phyloP scores from a whole-genome alignment of 2,329 filamentous ascomycete species.

The Colletotrichum coccodes region DNA sequence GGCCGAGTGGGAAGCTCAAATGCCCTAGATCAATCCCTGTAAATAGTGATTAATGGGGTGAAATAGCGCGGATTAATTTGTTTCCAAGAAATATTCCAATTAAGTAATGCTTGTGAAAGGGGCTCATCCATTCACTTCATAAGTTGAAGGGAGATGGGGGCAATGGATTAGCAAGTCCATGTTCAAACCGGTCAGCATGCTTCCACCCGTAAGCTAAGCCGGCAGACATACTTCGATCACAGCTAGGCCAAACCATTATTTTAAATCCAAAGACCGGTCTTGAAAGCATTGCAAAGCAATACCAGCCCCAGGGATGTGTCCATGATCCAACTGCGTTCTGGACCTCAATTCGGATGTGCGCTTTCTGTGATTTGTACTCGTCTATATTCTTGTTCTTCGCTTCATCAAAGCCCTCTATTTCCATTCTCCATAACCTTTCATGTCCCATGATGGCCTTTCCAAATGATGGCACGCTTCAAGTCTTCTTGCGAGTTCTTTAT shows the following conservation, averaged over 20 bases:
- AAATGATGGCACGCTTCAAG: neutral
- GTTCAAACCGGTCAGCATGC: neutral
- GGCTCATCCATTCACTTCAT: conserved; percentile 4
- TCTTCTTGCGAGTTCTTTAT: neutral
- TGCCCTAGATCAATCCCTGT: conserved; percentile 9
- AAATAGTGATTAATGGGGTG: conserved; percentile 2
- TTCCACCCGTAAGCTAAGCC: too few species aligned
- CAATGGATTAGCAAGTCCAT: neutral
- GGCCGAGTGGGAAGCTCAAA: neutral
- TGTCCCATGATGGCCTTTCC: neutral
- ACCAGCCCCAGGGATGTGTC: too few species aligned
- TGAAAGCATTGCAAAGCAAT: too few species aligned
- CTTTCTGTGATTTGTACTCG: too few species aligned
- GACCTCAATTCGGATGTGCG: too few species aligned
- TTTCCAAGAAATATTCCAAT: conserved; percentile 1
- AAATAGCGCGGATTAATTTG: neutral
- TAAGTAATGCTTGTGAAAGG: conserved; percentile 1
- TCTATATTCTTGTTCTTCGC: too few species aligned
- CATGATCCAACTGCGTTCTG: too few species aligned
- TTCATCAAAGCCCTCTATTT: too few species aligned
- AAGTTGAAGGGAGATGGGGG: conserved; percentile 2
- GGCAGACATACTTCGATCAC: too few species aligned
- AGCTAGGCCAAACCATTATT: too few species aligned
- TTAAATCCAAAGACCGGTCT: too few species aligned
- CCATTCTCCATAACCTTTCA: too few species aligned